Evolutionary conservation across 1,139 yeast genomes (phyloP).

Genomic region (Tardiomyces blankii): DNA sequence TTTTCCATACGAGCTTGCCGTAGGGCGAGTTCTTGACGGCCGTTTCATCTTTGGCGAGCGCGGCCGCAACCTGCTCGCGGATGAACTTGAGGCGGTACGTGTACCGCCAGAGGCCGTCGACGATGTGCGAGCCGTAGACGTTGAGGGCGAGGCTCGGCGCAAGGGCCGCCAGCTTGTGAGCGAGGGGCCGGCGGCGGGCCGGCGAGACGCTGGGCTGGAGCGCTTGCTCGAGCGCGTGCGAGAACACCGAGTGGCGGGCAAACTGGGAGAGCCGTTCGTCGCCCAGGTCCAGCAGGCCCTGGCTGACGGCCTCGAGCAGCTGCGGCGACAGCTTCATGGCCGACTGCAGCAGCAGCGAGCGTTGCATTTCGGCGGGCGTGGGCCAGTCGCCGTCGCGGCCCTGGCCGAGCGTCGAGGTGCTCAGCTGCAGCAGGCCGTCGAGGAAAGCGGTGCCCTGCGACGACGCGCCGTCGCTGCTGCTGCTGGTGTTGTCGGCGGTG

Average conservation of each 20-base stretch:
- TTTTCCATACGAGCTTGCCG: conserved; percentile 90
- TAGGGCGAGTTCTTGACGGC: conserved; percentile 74
- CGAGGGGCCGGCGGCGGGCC: conserved; percentile 52
- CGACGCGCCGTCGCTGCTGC: neutral
- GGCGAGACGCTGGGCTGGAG: conserved; percentile 37
- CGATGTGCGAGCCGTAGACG: conserved; percentile 85
- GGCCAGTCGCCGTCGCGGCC: conserved; percentile 81
- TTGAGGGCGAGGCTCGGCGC: conserved; percentile 54
- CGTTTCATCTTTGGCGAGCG: conserved; percentile 48
- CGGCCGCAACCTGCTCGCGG: conserved; percentile 76
- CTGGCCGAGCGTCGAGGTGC: conserved; percentile 66
- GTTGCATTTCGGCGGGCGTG: conserved; percentile 77
- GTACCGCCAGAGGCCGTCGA: conserved; percentile 75
- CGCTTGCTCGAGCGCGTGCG: conserved; percentile 51
- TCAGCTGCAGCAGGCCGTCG: conserved; percentile 55
- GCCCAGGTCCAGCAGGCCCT: conserved; percentile 50
- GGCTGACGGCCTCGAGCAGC: conserved; percentile 48
- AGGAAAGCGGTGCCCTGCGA: conserved; percentile 33
- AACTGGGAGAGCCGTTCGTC: conserved; percentile 49
- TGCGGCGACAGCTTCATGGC: conserved; percentile 32
- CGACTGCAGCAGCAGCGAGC: conserved; percentile 55
- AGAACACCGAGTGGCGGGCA: conserved; percentile 81
- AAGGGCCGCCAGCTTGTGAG: conserved; percentile 48
- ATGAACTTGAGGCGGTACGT: conserved; percentile 69
- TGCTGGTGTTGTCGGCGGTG: conserved; percentile 22